Conservation (phyloP, 306 rosid species). For the Sesbania bispinosa region DNA sequence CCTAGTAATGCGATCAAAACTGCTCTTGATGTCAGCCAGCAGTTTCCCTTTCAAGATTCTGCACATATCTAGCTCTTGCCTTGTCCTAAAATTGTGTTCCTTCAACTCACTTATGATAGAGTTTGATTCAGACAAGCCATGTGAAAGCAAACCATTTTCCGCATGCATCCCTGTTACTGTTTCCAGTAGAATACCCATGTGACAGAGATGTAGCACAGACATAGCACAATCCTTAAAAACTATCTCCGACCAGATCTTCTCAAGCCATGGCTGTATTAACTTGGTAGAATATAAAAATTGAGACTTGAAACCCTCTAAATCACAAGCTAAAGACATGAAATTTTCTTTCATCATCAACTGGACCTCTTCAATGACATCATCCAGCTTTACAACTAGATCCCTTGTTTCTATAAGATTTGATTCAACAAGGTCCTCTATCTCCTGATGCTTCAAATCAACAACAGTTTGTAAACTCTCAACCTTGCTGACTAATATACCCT, state of each 20-base stretch:
- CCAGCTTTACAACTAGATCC: constrained; percentile 52
- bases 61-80: constrained; percentile 86
- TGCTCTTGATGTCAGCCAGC: constrained; percentile 67
- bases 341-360: constrained; percentile 41
- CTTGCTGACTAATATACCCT: constrained; percentile 43
- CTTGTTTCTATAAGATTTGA: constrained; percentile 54
- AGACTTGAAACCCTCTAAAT: constrained; percentile 55
- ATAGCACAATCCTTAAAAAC: constrained; percentile 76
- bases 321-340: constrained; percentile 49
- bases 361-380: constrained; percentile 52
- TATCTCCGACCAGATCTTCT: constrained; percentile 81
- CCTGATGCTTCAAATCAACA: constrained; percentile 47
- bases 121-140: constrained; percentile 72
- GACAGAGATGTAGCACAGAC: constrained; percentile 86
- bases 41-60: constrained; percentile 72
- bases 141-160: constrained; percentile 81
- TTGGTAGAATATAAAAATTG: constrained; percentile 50
- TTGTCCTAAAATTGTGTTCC: constrained; percentile 64
- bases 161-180: constrained; percentile 84
- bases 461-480: constrained; percentile 56
- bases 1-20: constrained; percentile 71
- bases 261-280: constrained; percentile 69
- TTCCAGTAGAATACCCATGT: constrained; percentile 82
- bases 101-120: constrained; percentile 62
- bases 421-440: constrained; percentile 51